Conservation (phyloP, 2,329 filamentous ascomycete species). For the Pestalotiopsis sp. region DNA sequence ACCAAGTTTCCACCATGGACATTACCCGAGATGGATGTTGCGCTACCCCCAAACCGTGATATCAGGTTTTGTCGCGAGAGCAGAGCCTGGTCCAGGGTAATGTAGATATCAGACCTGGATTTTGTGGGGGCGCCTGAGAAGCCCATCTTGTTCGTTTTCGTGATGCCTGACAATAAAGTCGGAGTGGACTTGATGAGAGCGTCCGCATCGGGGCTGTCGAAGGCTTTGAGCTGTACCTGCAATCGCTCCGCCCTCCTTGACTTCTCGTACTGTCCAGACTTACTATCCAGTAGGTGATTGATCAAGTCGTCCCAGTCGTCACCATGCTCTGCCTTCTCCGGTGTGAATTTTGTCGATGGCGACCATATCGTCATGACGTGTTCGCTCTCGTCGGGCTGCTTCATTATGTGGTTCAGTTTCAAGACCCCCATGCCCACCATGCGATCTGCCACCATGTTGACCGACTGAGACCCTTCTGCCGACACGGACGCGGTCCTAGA, state of each 20-base stretch:
- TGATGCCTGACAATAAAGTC: constrained; percentile 79
- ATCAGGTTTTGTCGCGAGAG: constrained; percentile 73
- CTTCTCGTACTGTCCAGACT: constrained; percentile 72
- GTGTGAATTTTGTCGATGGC: constrained; percentile 51
- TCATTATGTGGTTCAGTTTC: constrained; percentile 74
- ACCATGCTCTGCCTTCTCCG: constrained; percentile 57
- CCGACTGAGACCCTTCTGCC: constrained; percentile 29
- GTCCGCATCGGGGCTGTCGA: constrained; percentile 76
- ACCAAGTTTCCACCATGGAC: constrained; percentile 75
- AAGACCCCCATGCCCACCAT: constrained; percentile 77
- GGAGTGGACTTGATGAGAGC: constrained; percentile 81
- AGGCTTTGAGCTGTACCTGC: constrained; percentile 77
- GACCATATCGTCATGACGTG: constrained; percentile 79
- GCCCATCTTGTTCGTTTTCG: constrained; percentile 83
- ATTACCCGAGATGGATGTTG: constrained; percentile 65
- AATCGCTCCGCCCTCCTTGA: constrained; percentile 73
- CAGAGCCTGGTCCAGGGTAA: constrained; percentile 79
- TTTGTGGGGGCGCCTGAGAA: constrained; percentile 91
- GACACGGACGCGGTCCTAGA: constrained; percentile 43
- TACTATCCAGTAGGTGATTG: constrained; percentile 70
- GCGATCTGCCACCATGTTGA: constrained; percentile 58
- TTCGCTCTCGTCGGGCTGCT: constrained; percentile 70
- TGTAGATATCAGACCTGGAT: constrained; percentile 88
- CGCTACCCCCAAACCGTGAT: constrained; percentile 70
- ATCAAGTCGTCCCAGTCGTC: constrained; percentile 76